Evolutionary conservation across 2,329 filamentous ascomycete genomes (phyloP), one percentile per base, ranked within the genome.

Genomic region (Aspergillus tubingensis): DNA sequence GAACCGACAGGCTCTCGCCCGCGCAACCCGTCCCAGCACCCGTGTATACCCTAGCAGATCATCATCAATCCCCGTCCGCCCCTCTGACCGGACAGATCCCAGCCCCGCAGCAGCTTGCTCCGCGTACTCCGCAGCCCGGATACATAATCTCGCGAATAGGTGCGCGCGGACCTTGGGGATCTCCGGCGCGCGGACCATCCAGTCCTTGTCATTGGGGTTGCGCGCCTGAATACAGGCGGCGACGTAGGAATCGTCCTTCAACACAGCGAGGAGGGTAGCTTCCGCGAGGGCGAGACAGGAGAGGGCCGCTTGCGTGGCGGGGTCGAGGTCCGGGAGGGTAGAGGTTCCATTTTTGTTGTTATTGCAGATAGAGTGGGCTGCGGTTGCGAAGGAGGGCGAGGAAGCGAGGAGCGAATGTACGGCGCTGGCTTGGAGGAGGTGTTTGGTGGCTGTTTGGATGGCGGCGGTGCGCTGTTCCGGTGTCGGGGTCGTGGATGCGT

Each of bases 241-340:
- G 1, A 94, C 90, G 71, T 97, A 98, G 0, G 94, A 92, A 70
- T 99, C 95, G 72, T 98, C 94, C 69, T 98, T 98, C 53, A 96
- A 76, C 0, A 98, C 92, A 0, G 92, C 92, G 1, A 97, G 85
- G 1, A 98, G 83, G 0, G 93, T 97, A 0, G 93, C 93, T 77
- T 97, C 94, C 2, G 93, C 92, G 32, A 95, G 82, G 0, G 91
- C 87, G 3, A 97, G 82, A 10, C 76, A 75, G 2, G 78, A 71
- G 3, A 82, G 68, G 6, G 78, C 79, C 0, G 73, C 72, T 63
- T 82, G 80, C 8, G 76, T 75, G 3, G 70, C 70, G 8, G 74
- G 65, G 55, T 78, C 77, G 5, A 85, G 80, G 58, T 91, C 82
- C 3, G 76, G 71, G 2, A 74, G 64, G 3, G 65, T 13, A 11